Evolutionary conservation across 257 asterid species (phyloP), one percentile per base, ranked within the genome.

Genomic region (Nicotiana benthamiana): DNA sequence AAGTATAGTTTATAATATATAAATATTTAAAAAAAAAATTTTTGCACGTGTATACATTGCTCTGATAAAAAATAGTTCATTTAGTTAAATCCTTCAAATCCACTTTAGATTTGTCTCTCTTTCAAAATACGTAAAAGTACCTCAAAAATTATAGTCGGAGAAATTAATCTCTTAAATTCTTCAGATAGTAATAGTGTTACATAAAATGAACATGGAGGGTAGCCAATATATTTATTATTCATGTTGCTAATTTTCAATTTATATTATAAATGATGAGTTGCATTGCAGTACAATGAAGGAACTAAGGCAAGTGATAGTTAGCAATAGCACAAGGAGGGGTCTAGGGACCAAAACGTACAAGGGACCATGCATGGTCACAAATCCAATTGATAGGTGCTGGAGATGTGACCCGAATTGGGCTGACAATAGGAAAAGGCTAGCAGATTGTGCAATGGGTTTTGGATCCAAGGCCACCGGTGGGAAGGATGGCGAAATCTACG

Each of bases 311-410:
- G 54, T n/a, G 5, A 27, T 26, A 30, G 1, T 4, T 52, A 34
- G 16, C 1, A 90, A 86, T 48, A 63, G 75, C 79, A 87, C 93
- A 3, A 83, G 97, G 84, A 88, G 94, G 81, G 83, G 75, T 17
- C 85, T 92, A 5, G 48, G 61, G 4, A 75, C 81, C 0, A 82
- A 27, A 46, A 61, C 51, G 1, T 85, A 84, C 82, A 0, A 0
- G 0, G 95, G 93, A 1, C 86, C 91, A 15, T 92, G 97, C 90
- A 22, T 6, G 75, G 92, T 82, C 3, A 89, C 90, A 9, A 92
- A 91, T 85, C 97, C 97, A 0, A 90, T 91, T 51, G 97, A 92
- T 79, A 27, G 85, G 43, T 92, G 97, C 82, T 92, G 97, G 94
- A 78, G 97, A 64, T 92, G 97, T 86, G 75, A 87, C 3, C 81